phyloP scores from a whole-genome alignment of 2,329 filamentous ascomycete genomes.

The Phyllosticta paracitricarpa region DNA sequence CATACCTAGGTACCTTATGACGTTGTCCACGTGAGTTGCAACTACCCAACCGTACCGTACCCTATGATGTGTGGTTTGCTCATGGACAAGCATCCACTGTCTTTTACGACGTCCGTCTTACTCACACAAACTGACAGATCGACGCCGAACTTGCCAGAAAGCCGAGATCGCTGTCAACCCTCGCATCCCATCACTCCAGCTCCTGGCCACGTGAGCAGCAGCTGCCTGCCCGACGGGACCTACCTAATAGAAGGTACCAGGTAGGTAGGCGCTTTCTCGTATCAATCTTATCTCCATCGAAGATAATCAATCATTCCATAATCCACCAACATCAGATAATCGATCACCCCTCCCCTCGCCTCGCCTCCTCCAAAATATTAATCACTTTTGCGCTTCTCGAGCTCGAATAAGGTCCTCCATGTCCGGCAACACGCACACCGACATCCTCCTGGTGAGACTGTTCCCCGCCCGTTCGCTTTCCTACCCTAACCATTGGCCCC shows the following conservation, averaged over 20 bases:
- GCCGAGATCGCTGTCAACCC: no score
- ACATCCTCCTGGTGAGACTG: conserved; percentile 47
- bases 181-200: no score
- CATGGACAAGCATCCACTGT: neutral
- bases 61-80: neutral
- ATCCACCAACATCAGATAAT: neutral
- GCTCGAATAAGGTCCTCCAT: conserved; percentile 13
- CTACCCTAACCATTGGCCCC: neutral
- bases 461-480: neutral
- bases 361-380: neutral
- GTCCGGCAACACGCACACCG: conserved; percentile 37
- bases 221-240: no score
- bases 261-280: neutral
- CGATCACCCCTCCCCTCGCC: no score
- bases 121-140: neutral
- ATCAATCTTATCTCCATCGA: neutral
- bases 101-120: neutral
- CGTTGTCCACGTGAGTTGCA: neutral
- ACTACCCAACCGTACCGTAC: no score
- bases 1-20: no score
- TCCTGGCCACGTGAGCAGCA: no score
- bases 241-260: no score
- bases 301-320: neutral
- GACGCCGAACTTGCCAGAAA: neutral
- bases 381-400: neutral